phyloP scores from a whole-genome alignment of 331 rosid genomes.

The Quercus lobata region DNA sequence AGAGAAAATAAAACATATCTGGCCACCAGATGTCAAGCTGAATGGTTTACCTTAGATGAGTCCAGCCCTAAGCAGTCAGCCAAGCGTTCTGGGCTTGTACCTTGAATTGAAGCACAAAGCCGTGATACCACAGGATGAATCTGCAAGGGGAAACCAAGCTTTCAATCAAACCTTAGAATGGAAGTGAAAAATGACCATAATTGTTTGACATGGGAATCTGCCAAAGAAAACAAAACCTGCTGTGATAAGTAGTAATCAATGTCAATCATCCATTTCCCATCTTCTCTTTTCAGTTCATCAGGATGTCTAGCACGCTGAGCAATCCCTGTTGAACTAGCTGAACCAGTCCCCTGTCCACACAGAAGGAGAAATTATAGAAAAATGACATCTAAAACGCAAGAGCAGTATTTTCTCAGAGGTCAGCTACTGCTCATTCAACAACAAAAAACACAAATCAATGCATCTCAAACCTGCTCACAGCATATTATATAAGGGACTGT shows the following conservation, averaged over 20 bases:
- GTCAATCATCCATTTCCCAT: constrained; percentile 93
- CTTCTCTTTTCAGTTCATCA: constrained; percentile 81
- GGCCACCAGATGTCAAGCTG: constrained; percentile 8
- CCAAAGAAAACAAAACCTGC: constrained; percentile 50
- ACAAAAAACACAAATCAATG: background rate
- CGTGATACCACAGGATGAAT: constrained; percentile 98
- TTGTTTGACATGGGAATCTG: constrained; percentile 3
- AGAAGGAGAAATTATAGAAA: constrained; percentile 8
- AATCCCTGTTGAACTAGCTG: constrained; percentile 53
- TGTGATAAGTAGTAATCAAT: constrained; percentile 89
- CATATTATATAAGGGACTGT: constrained; percentile 89
- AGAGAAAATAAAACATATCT: background rate
- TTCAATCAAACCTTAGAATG: constrained; percentile 8
- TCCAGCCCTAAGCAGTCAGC: constrained; percentile 97
- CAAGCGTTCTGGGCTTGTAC: constrained; percentile 90
- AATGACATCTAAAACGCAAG: constrained; percentile 16
- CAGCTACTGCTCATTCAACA: constrained; percentile 12
- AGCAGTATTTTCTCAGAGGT: constrained; percentile 2
- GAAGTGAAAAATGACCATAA: background rate
- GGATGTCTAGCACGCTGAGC: constrained; percentile 98
- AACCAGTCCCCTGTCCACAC: constrained; percentile 57
- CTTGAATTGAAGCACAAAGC: constrained; percentile 93
- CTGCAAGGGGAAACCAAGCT: constrained; percentile 35
- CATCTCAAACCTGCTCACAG: constrained; percentile 74
- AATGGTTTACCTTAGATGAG: constrained; percentile 65